Conservation (phyloP, 305 asterid species). For the Solanum hybrid region DNA sequence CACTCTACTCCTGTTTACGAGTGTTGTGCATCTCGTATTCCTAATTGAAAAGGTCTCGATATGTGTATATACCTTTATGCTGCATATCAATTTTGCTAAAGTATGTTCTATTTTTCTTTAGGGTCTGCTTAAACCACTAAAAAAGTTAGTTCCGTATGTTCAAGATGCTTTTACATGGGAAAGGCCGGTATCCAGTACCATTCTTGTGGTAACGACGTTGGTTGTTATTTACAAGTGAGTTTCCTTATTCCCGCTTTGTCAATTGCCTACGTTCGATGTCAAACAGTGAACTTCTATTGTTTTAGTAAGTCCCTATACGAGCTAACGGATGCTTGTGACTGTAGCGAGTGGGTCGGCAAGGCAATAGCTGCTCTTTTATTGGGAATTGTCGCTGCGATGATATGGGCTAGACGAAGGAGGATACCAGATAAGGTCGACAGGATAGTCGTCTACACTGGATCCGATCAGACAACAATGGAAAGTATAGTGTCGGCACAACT, state of each 20-base stretch:
- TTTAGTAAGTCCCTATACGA: background rate
- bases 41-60: background rate
- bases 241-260: background rate
- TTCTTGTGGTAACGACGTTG: constrained; percentile 24
- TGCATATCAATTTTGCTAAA: background rate
- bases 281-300: background rate
- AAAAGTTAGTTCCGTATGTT: constrained; percentile 20
- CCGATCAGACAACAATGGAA: constrained; percentile 70
- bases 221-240: constrained; percentile 60
- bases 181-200: constrained; percentile 35
- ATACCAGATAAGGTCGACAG: constrained; percentile 28
- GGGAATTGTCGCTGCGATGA: constrained; percentile 40
- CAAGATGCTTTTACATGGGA: constrained; percentile 50
- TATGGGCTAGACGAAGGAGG: constrained; percentile 25
- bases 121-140: constrained; percentile 54
- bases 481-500: constrained; percentile 86
- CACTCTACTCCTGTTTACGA: background rate
- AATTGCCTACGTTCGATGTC: background rate
- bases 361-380: constrained; percentile 48
- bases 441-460: constrained; percentile 39
- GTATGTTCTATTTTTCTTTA: constrained; percentile 10
- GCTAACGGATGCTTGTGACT: background rate
- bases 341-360: constrained; percentile 74
- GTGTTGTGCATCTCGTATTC: background rate
- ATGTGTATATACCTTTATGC: background rate